phyloP scores from a whole-genome alignment of 306 rosid genomes.

The Prunus campanulata region DNA sequence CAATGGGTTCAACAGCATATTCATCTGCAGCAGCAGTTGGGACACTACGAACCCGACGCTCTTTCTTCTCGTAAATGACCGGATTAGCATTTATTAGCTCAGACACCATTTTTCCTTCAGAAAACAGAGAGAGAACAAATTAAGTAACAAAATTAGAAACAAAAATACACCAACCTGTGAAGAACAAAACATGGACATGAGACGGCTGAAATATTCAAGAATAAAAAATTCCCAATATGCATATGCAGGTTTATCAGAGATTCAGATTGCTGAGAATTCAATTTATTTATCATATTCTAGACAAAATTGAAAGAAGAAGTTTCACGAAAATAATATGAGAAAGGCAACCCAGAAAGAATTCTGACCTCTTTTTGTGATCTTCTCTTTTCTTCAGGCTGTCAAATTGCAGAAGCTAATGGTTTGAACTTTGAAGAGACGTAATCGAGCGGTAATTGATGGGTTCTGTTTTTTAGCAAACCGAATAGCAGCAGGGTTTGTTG shows the following conservation, averaged over 20 bases:
- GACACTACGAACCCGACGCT: constrained; percentile 55
- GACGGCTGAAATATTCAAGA: neutral
- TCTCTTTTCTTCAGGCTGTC: too few species aligned
- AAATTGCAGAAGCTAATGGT: too few species aligned
- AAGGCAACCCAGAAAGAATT: too few species aligned
- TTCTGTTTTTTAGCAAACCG: too few species aligned
- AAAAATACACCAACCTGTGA: neutral
- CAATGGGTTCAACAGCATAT: constrained; percentile 59
- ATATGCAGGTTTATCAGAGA: neutral
- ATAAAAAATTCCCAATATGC: neutral
- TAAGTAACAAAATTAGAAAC: neutral
- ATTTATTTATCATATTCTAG: neutral
- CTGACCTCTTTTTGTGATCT: too few species aligned
- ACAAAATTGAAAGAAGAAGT: neutral
- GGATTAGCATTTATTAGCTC: constrained; percentile 85
- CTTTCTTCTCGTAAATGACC: constrained; percentile 72
- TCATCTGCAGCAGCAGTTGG: constrained; percentile 36
- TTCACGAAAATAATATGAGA: too few species aligned
- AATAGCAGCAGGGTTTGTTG: too few species aligned
- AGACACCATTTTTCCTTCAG: constrained; percentile 50
- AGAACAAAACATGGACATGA: neutral
- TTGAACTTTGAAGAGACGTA: too few species aligned
- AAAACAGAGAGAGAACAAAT: neutral
- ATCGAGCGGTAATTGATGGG: too few species aligned
- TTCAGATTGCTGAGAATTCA: neutral